phyloP scores from a whole-genome alignment of 129 eudicot genomes.

The Helianthus annuus region DNA sequence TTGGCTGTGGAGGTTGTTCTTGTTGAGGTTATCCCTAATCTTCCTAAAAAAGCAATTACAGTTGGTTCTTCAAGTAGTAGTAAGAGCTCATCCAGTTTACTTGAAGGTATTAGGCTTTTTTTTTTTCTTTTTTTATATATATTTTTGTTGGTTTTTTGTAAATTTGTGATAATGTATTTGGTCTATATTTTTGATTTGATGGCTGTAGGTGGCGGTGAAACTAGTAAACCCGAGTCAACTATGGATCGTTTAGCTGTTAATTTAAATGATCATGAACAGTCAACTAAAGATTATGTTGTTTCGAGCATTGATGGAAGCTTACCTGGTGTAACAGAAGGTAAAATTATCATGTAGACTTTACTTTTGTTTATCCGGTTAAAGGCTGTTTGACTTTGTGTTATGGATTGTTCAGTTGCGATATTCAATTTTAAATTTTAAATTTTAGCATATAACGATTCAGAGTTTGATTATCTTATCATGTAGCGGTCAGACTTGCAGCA shows the following conservation, averaged over 20 bases:
- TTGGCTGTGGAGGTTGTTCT: constrained; percentile 72
- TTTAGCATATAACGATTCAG: background rate
- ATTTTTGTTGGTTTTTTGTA: background rate
- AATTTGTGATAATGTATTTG: background rate
- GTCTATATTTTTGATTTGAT: constrained; percentile 14
- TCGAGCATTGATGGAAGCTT: constrained; percentile 8
- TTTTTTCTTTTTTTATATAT: background rate
- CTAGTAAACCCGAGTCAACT: background rate
- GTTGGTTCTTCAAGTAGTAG: constrained; percentile 24
- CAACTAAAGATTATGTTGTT: background rate
- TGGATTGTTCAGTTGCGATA: background rate
- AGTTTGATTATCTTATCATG: background rate
- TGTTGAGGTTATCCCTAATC: constrained; percentile 56
- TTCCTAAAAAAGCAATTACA: constrained; percentile 18
- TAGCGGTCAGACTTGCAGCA: background rate
- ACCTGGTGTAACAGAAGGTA: constrained; percentile 18
- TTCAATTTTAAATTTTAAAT: background rate
- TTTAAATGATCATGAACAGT: background rate
- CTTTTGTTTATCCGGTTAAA: background rate
- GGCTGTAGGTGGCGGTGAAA: constrained; percentile 17
- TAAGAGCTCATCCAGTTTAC: constrained; percentile 11
- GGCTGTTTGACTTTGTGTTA: background rate
- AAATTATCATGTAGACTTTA: background rate
- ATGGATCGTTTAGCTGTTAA: background rate
- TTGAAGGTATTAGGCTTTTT: constrained; percentile 35